Conservation (phyloP, 345 rosid genomes). For the Acer yangbiense region DNA sequence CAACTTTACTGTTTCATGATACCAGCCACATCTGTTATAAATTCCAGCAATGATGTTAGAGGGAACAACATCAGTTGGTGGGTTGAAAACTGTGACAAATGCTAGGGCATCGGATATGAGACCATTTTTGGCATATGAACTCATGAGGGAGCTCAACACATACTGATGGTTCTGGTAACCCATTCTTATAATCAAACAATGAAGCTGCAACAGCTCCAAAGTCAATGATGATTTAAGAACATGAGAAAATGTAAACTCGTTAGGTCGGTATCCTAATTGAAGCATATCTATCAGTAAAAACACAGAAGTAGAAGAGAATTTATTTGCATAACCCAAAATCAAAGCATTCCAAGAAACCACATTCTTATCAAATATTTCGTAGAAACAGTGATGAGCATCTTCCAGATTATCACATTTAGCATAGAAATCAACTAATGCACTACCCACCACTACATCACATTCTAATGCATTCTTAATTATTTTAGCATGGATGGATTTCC, state of each 20-base stretch:
- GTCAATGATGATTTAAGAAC: conserved; percentile 44
- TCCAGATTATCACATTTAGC: conserved; percentile 57
- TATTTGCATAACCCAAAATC: conserved; percentile 63
- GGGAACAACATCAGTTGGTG: conserved; percentile 39
- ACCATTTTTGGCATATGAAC: conserved; percentile 62
- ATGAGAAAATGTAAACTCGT: conserved; percentile 73
- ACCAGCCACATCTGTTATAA: conserved; percentile 62
- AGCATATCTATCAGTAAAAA: conserved; percentile 60
- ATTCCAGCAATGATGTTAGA: conserved; percentile 70
- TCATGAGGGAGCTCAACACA: conserved; percentile 73
- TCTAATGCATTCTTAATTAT: conserved; percentile 44
- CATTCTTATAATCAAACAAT: conserved; percentile 61
- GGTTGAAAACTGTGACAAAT: conserved; percentile 43
- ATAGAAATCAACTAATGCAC: conserved; percentile 75
- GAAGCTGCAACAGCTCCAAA: conserved; percentile 61
- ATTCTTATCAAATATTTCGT: conserved; percentile 57
- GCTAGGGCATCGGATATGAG: conserved; percentile 54
- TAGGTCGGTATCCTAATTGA: conserved; percentile 56
- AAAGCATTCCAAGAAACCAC: conserved; percentile 81
- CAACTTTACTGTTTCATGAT: conserved; percentile 57
- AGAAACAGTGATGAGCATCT: conserved; percentile 59
- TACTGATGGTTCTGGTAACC: conserved; percentile 61
- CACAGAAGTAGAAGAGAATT: conserved; percentile 34
- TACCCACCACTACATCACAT: conserved; percentile 59
- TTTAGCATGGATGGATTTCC: conserved; percentile 60